Evolutionary conservation across 768 basidiomycete genomes (phyloP).

Genomic region (Russula sp.): DNA sequence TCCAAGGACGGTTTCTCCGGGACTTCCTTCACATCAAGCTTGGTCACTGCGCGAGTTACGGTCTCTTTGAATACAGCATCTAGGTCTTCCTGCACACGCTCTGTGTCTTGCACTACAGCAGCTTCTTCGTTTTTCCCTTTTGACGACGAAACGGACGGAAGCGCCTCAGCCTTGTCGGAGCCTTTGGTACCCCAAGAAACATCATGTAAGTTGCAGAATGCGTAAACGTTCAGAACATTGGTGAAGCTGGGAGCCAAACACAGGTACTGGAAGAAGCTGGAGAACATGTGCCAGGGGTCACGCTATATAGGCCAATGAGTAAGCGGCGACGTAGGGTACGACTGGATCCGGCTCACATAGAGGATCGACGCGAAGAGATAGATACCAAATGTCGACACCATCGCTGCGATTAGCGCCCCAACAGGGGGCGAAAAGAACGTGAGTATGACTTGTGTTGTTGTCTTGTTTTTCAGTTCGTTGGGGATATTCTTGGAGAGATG

Average conservation of each 20-base stretch:
- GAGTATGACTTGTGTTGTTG: conserved; percentile 42
- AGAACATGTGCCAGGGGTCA: conserved; percentile 98
- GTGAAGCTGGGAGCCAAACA: conserved; percentile 89
- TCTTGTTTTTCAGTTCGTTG: conserved; percentile 42
- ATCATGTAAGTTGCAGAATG: conserved; percentile 95
- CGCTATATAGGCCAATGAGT: conserved; percentile 43
- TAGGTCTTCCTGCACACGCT: conserved; percentile 79
- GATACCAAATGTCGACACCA: conserved; percentile 86
- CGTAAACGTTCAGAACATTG: conserved; percentile 93
- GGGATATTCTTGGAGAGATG: conserved; percentile 45
- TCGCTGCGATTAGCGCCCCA: conserved; percentile 78
- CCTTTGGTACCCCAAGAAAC: conserved; percentile 96
- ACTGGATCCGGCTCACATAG: conserved; percentile 50
- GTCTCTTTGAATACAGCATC: conserved; percentile 91
- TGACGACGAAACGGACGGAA: conserved; percentile 84
- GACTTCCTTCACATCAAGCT: conserved; percentile 57
- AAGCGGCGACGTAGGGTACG: neutral
- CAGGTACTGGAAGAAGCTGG: conserved; percentile 87
- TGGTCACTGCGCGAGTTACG: conserved; percentile 79
- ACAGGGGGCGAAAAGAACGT: conserved; percentile 71
- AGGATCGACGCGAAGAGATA: conserved; percentile 81
- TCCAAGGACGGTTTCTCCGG: conserved; percentile 79
- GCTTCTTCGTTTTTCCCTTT: conserved; percentile 69
- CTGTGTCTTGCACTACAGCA: conserved; percentile 80
- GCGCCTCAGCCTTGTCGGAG: conserved; percentile 86